Conservation (phyloP, 1,139 yeast species). For the Lodderomyces metapsilosis region DNA sequence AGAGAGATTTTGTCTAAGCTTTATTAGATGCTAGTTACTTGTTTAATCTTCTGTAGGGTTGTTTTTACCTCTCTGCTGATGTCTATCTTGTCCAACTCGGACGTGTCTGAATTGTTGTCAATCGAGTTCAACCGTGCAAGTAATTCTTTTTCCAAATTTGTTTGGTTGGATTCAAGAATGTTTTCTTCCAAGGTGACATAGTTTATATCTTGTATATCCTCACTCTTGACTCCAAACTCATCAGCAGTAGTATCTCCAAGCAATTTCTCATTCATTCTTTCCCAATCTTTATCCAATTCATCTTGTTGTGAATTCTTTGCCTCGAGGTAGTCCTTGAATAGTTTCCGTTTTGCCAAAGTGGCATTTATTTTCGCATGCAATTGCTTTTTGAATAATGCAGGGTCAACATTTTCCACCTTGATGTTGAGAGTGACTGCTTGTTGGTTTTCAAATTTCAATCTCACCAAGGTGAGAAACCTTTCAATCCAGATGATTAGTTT, state of each 20-base stretch:
- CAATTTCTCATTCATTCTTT: slow-evolving; percentile 42
- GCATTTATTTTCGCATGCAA: slow-evolving; percentile 28
- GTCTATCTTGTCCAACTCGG: slow-evolving; percentile 30
- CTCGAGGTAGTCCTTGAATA: slow-evolving; percentile 35
- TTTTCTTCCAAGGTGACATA: slow-evolving; percentile 25
- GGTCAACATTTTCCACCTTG: slow-evolving; percentile 23
- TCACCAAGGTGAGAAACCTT: slow-evolving; percentile 53
- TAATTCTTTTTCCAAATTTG: slow-evolving; percentile 19
- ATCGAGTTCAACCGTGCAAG: slow-evolving; percentile 16
- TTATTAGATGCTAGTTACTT: background rate
- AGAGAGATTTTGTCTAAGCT: too few relatives aligned
- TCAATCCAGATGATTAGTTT: slow-evolving; percentile 70
- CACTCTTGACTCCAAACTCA: slow-evolving; percentile 59
- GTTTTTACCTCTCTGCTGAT: slow-evolving; percentile 6
- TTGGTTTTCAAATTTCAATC: slow-evolving; percentile 58
- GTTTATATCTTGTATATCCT: slow-evolving; percentile 60
- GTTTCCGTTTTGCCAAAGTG: slow-evolving; percentile 28
- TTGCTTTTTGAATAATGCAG: slow-evolving; percentile 28
- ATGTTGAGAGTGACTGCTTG: slow-evolving; percentile 34
- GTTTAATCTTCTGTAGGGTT: background rate
- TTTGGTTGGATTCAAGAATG: slow-evolving; percentile 23
- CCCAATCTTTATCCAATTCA: slow-evolving; percentile 50
- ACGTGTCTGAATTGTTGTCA: slow-evolving; percentile 18
- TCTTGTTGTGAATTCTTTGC: slow-evolving; percentile 21
- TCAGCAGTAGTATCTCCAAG: slow-evolving; percentile 37